Percentiles rank a stretch among this genome's conserved stretches.
Evolutionary conservation across 441 rosid species (phyloP).

Genomic region (Raphanus hybrid): DNA sequence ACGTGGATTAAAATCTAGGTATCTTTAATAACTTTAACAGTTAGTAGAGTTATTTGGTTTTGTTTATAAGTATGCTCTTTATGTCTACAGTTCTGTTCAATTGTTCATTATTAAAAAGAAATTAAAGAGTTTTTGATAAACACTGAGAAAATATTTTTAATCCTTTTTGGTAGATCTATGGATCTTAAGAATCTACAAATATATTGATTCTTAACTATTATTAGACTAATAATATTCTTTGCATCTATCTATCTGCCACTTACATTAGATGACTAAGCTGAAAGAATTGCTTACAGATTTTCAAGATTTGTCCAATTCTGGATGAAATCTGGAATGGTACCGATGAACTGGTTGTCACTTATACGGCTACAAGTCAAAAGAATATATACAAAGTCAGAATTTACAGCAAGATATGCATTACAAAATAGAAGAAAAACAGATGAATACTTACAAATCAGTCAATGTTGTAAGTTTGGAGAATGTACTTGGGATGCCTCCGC

Average conservation of each 20-base stretch:
- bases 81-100: too few relatives aligned
- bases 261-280: neutral
- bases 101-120: too few relatives aligned
- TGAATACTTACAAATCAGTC: slow-evolving; percentile 51
- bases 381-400: neutral
- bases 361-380: slow-evolving; percentile 46
- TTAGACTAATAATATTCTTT: too few relatives aligned
- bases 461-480: slow-evolving; percentile 50
- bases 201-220: too few relatives aligned
- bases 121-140: too few relatives aligned
- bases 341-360: slow-evolving; percentile 55
- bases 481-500: slow-evolving; percentile 56
- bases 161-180: too few relatives aligned
- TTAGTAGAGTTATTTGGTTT: too few relatives aligned
- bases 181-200: slow-evolving; percentile 13
- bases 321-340: slow-evolving; percentile 57
- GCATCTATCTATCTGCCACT: too few relatives aligned
- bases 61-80: too few relatives aligned
- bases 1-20: too few relatives aligned
- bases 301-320: slow-evolving; percentile 51
- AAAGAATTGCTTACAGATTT: slow-evolving; percentile 52
- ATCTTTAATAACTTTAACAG: too few relatives aligned
- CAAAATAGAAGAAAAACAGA: neutral
- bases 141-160: too few relatives aligned
- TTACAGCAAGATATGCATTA: neutral